Base-by-base conservation (phyloP, 169 alveolate species). In the Pseudocohnilembus persalinus region DNA sequence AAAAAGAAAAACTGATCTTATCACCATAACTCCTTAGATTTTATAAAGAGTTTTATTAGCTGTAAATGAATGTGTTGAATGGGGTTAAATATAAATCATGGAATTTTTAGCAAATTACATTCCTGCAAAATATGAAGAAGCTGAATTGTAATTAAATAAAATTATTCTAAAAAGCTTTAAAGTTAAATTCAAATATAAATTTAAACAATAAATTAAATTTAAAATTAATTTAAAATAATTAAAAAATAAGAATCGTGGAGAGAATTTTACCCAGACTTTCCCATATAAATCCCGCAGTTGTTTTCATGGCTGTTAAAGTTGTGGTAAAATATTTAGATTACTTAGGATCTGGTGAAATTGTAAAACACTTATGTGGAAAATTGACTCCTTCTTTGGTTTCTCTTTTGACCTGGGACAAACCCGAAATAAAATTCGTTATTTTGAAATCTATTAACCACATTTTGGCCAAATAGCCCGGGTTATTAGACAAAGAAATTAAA, bases 231-330 rank as follows among this genome's bases (percentile, higher is more conserved):
- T 78, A 49, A n/a, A 29, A 28, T 0, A 20, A 29, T 0, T n/a
- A 1, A 35, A 49, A 29, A 0, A 63, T 1, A 29, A 94, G 96
- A 34, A 97, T 98, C 32, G 87, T 98, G 72, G 99, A 98, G 81
- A 96, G 99, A 89, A 97, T 99, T 27, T 88, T 97, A 29, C 99
- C 99, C 4, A 94, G 99, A 75, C 93, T 99, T 31, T 97, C 99
- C n/a, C 99, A 98, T 87, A 97, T 98, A 6, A 99, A 99, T 89
- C 96, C 99, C 24, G 99, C 99, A 1, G 99, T 99, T 6, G 99
- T 98, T 26, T 79, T 85, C 1, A 68, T 82, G 86, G 95, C 96
- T 28, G 89, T 91, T 26, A 95, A 95, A 88, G 99, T 98, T 29
- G 93, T 97, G 31, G 81, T 97, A 77, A 94, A 91, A 84, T 93